These are phyloP conservation scores for Exserohilum turcica DNA, from an alignment of 2,329 filamentous ascomycete genomes.

Conservation along the genomic window DNA sequence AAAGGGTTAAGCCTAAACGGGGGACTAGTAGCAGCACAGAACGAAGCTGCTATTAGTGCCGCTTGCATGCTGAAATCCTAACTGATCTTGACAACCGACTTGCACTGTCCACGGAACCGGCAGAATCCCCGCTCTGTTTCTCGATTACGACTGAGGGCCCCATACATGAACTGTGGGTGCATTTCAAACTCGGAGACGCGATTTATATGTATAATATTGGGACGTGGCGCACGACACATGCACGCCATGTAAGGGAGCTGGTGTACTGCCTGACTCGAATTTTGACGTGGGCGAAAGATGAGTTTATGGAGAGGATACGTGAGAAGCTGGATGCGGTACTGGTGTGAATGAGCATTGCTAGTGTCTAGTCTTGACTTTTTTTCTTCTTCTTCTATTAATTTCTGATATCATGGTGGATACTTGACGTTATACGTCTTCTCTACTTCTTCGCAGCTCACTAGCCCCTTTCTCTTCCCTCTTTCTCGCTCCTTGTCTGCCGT, in stretches of 20 bases:
- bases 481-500: too few species aligned
- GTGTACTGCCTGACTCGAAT: conserved; percentile 13
- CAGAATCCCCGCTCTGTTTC: conserved; percentile 5
- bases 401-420: conserved; percentile 4
- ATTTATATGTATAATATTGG: conserved; percentile 15
- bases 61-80: conserved; percentile 23
- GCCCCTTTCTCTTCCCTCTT: too few species aligned
- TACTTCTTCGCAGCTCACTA: conserved; percentile 1
- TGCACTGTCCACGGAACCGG: neutral
- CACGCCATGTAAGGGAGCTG: conserved; percentile 13
- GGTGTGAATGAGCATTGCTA: conserved; percentile 1
- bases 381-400: conserved; percentile 2
- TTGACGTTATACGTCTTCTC: conserved; percentile 1
- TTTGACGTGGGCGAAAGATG: conserved; percentile 12
- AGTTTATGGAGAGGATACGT: conserved; percentile 6
- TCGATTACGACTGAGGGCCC: conserved; percentile 19
- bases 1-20: conserved; percentile 21
- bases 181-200: conserved; percentile 13
- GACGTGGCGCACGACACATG: conserved; percentile 14
- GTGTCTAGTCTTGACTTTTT: conserved; percentile 4
- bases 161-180: conserved; percentile 25
- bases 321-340: conserved; percentile 11
- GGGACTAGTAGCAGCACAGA: conserved; percentile 23
- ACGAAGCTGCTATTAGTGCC: conserved; percentile 23
- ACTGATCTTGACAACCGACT: conserved; percentile 18